Evolutionary conservation across 306 rosid genomes (phyloP).

Genomic region (Fragaria vesca): DNA sequence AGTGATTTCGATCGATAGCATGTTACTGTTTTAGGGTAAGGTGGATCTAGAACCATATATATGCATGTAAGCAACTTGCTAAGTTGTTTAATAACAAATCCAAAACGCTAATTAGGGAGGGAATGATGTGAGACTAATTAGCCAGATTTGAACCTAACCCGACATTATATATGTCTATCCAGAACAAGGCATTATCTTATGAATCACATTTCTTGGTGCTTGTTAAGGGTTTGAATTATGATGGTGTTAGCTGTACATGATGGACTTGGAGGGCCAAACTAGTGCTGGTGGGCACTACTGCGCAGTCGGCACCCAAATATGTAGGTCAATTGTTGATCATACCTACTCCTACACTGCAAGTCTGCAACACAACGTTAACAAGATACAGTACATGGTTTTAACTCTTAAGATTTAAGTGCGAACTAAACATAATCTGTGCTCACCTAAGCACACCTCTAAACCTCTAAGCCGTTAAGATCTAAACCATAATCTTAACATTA

Average conservation of each 20-base stretch:
- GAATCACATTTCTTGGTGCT: not conserved
- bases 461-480: too few relatives aligned
- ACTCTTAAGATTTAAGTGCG: too few relatives aligned
- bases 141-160: not conserved
- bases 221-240: constrained; percentile 3
- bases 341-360: not conserved
- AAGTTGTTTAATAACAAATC: not conserved
- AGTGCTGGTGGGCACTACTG: not conserved
- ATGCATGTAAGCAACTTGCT: not conserved
- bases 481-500: too few relatives aligned
- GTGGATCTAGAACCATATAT: not conserved
- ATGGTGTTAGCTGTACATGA: constrained; percentile 12
- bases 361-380: not conserved
- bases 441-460: too few relatives aligned
- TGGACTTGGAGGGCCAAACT: constrained; percentile 2
- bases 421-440: too few relatives aligned
- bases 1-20: not conserved
- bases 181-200: not conserved
- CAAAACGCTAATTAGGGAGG: constrained; percentile 6
- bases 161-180: not conserved
- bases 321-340: constrained; percentile 1
- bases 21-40: not conserved
- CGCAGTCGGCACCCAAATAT: constrained; percentile 1
- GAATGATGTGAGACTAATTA: not conserved
- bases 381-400: too few relatives aligned